These are phyloP conservation scores for Pichia terricola DNA, from an alignment of 1,139 yeast genomes.

Conservation along the genomic window DNA sequence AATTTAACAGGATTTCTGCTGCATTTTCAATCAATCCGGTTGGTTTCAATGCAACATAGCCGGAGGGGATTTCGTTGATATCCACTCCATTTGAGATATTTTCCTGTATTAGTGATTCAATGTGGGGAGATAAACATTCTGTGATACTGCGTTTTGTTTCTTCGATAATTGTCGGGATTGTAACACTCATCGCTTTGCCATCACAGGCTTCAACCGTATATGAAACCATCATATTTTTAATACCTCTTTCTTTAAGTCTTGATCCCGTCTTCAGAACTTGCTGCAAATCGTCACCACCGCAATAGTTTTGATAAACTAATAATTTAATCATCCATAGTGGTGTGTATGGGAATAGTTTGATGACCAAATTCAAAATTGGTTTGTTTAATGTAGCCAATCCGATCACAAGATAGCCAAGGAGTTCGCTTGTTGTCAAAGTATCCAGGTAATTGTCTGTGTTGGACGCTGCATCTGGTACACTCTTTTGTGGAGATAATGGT, in stretches of 20 bases:
- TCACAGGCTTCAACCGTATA: conserved; percentile 91
- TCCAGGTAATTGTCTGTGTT: conserved; percentile 18
- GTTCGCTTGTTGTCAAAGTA: conserved; percentile 27
- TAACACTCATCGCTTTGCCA: conserved; percentile 52
- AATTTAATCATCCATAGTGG: conserved; percentile 65
- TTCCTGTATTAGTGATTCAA: conserved; percentile 37
- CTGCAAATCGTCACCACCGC: conserved; percentile 77
- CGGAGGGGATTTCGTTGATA: conserved; percentile 63
- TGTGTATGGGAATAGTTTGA: conserved; percentile 61
- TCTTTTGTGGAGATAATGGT: neutral
- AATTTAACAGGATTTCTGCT: conserved; percentile 61
- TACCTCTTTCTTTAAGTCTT: conserved; percentile 59
- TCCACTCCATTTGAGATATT: conserved; percentile 45
- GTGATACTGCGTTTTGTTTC: conserved; percentile 62
- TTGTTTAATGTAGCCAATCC: conserved; percentile 61
- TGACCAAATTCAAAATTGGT: conserved; percentile 48
- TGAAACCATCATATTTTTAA: conserved; percentile 88
- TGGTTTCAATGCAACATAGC: conserved; percentile 87
- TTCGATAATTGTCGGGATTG: conserved; percentile 53
- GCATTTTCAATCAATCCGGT: conserved; percentile 81
- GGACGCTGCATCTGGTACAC: neutral
- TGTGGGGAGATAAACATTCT: conserved; percentile 66
- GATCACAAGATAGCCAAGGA: conserved; percentile 54
- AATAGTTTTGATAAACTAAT: conserved; percentile 73
- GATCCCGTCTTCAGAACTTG: conserved; percentile 68